Evolutionary conservation across 129 eudicot species (phyloP), one percentile per base, ranked within the genome.

Genomic region (Arctium lappa): DNA sequence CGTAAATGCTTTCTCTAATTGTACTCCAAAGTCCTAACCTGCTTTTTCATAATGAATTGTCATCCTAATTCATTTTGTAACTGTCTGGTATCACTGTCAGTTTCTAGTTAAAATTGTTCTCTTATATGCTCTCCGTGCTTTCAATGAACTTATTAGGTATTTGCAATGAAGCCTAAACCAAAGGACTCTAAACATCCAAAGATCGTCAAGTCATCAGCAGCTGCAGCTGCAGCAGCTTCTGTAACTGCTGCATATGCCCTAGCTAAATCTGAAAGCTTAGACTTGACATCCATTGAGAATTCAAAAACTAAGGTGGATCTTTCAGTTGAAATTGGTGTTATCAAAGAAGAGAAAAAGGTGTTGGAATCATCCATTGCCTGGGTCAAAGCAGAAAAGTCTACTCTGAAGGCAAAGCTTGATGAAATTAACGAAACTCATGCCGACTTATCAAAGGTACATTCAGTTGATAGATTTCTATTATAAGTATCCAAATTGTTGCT

Each of bases 181-280:
- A 90, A 85, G 76, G 90, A 93, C 85, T 83, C 88, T 16, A 76
- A 82, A 78, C 92, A 82, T 37, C 95, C 92, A 30, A 96, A 96
- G 89, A 88, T 96, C 38, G 86, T 90, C 32, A 90, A 85, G 73
- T 96, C 99, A 77, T 91, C 98, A 79, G 99, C 99, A 36, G 99
- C 99, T 46, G 99, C 98, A 3, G 99, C 98, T 0, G 99, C 99
- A 36, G 98, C 99, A 46, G 98, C 99, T 79, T 93, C 99, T 30
- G 99, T 96, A 74, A 87, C 95, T 76, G 98, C 99, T 85, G 99
- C 99, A 74, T 96, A 93, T 83, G 94, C 97, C 37, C 72, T 90
- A 56, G 84, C 90, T 79, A 91, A 91, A 88, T 72, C 95, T 56
- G 92, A 86, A 82, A 86, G 82, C 79, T 62, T 79, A 69, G 90